Percentiles rank a stretch among this genome's conserved stretches.
These are phyloP conservation scores for Trichoderma sp. DNA, from an alignment of 2,329 filamentous ascomycete species.

Conservation along the genomic window DNA sequence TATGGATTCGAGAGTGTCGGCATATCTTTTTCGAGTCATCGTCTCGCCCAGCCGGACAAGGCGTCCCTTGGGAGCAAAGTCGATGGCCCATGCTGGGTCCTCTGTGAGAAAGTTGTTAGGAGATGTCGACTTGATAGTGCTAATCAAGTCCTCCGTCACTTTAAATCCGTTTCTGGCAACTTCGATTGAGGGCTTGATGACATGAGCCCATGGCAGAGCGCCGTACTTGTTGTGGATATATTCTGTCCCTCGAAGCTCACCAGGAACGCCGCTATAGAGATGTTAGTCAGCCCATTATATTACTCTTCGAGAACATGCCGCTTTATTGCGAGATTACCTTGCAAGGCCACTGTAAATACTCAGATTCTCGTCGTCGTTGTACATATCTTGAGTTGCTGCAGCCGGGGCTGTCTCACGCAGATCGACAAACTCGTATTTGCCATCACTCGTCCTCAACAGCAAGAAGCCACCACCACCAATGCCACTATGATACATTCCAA, in stretches of 20 bases:
- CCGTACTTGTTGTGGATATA: slow-evolving; percentile 71
- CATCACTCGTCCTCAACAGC: slow-evolving; percentile 65
- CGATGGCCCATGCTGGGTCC: slow-evolving; percentile 75
- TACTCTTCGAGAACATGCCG: slow-evolving; percentile 23
- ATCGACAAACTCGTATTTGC: slow-evolving; percentile 76
- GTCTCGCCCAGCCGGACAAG: slow-evolving; percentile 67
- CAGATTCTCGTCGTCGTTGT: slow-evolving; percentile 62
- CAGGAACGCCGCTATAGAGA: slow-evolving; percentile 59
- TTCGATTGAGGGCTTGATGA: slow-evolving; percentile 70
- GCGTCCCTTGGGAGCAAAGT: slow-evolving; percentile 78
- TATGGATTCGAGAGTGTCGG: slow-evolving; percentile 70
- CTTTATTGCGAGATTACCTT: slow-evolving; percentile 52
- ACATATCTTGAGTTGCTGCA: slow-evolving; percentile 80
- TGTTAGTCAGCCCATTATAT: slow-evolving; percentile 26
- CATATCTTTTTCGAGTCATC: slow-evolving; percentile 74
- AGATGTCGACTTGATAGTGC: slow-evolving; percentile 61
- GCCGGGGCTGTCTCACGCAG: slow-evolving; percentile 84
- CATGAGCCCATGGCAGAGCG: slow-evolving; percentile 61
- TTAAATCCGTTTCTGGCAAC: slow-evolving; percentile 72
- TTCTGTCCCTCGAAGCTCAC: slow-evolving; percentile 72
- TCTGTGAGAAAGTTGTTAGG: slow-evolving; percentile 64
- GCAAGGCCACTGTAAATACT: slow-evolving; percentile 72
- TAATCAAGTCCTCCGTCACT: slow-evolving; percentile 69
- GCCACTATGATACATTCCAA: slow-evolving; percentile 68
- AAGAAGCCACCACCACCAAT: slow-evolving; percentile 81